phyloP scores from a whole-genome alignment of 2,329 filamentous ascomycete genomes.

The Colletotrichum camelliae region DNA sequence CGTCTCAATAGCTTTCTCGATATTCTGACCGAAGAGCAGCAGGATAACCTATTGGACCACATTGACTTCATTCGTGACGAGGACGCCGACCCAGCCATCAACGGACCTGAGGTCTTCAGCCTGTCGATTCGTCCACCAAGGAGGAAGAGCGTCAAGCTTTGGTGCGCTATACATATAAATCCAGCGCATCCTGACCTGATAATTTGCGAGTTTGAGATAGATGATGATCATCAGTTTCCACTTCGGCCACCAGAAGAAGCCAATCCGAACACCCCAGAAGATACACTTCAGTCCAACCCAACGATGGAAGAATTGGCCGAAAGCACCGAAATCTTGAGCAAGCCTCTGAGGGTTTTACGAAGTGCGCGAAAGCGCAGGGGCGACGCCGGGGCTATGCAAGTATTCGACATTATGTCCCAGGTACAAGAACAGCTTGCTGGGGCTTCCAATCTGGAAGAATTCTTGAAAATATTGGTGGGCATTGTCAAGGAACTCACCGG shows the following conservation, averaged over 20 bases:
- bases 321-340: conserved; percentile 77
- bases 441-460: conserved; percentile 71
- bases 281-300: conserved; percentile 76
- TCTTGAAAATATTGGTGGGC: conserved; percentile 82
- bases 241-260: conserved; percentile 66
- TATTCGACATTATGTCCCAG: conserved; percentile 91
- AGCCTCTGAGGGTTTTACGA: conserved; percentile 76
- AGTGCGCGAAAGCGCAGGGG: conserved; percentile 78
- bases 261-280: conserved; percentile 69
- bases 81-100: conserved; percentile 73
- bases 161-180: conserved; percentile 86
- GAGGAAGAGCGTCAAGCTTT: conserved; percentile 70
- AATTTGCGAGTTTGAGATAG: conserved; percentile 88
- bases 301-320: conserved; percentile 76
- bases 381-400: conserved; percentile 84
- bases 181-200: conserved; percentile 71
- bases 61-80: conserved; percentile 89
- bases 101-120: conserved; percentile 87
- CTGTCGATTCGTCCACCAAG: conserved; percentile 70
- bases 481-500: conserved; percentile 90
- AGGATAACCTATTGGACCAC: conserved; percentile 83
- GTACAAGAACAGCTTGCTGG: conserved; percentile 85
- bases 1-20: conserved; percentile 78
- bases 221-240: conserved; percentile 75
- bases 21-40: conserved; percentile 82